Evolutionary conservation across 768 basidiomycete species (phyloP).

Genomic region (Mycena alexandri): DNA sequence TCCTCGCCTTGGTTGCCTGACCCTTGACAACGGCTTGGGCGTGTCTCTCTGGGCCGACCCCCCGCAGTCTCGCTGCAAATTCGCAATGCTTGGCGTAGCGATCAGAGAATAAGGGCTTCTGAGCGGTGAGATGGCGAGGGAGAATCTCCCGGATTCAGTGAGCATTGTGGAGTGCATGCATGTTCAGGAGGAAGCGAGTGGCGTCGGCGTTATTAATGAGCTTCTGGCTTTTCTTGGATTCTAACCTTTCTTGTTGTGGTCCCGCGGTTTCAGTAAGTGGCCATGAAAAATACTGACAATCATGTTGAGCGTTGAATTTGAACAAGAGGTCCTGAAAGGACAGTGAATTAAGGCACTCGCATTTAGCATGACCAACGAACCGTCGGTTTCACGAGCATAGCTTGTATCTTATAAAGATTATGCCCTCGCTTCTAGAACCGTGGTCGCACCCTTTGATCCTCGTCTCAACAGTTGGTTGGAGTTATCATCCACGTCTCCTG

Average conservation of each 20-base stretch:
- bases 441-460: too few species aligned
- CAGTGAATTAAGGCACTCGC: too few species aligned
- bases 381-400: too few species aligned
- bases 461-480: too few species aligned
- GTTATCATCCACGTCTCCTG: too few species aligned
- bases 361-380: too few species aligned
- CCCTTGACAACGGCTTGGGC: neutral
- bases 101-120: too few species aligned
- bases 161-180: constrained; percentile 14
- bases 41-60: neutral
- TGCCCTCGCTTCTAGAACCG: too few species aligned
- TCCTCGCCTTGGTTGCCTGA: neutral
- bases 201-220: neutral
- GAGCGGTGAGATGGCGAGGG: too few species aligned
- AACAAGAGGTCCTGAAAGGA: constrained; percentile 1
- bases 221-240: neutral
- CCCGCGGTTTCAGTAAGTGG: neutral
- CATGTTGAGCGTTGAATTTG: constrained; percentile 1
- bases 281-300: neutral
- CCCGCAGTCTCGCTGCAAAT: neutral
- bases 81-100: neutral
- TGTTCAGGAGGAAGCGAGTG: neutral
- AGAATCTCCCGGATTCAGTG: constrained; percentile 3
- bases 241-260: neutral
- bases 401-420: too few species aligned